Evolutionary conservation across 2,329 filamentous ascomycete species (phyloP).

Genomic region (Fusarium tjaetaba): DNA sequence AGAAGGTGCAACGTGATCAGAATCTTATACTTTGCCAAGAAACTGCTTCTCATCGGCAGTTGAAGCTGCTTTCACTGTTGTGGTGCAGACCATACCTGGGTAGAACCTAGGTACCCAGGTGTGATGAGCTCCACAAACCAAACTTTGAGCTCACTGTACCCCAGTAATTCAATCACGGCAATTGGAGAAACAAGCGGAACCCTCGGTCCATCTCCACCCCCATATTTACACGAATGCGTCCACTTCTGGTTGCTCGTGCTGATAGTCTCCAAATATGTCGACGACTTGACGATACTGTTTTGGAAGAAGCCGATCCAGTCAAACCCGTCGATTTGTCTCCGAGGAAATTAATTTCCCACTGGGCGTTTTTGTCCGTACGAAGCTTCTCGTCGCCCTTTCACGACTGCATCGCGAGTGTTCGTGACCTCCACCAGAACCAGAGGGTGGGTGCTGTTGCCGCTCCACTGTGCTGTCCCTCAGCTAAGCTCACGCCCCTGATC

Average conservation of each 20-base stretch:
- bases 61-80: background rate
- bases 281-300: constrained; percentile 7
- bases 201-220: constrained; percentile 23
- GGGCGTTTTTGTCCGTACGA: background rate
- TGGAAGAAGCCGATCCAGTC: constrained; percentile 10
- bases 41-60: constrained; percentile 11
- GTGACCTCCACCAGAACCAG: background rate
- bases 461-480: constrained; percentile 20
- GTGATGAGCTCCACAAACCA: background rate
- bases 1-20: background rate
- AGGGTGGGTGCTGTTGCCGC: constrained; percentile 21
- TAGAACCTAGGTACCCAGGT: background rate
- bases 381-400: background rate
- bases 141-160: constrained; percentile 7
- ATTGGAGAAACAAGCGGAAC: constrained; percentile 27
- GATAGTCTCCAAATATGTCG: constrained; percentile 2
- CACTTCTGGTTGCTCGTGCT: constrained; percentile 6
- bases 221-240: constrained; percentile 23
- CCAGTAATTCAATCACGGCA: constrained; percentile 27
- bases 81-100: background rate
- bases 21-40: background rate
- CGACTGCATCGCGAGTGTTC: background rate
- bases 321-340: background rate
- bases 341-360: background rate
- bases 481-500: constrained; percentile 8